phyloP scores from a whole-genome alignment of 2,329 filamentous ascomycete species.

The Fusarium albosuccineum region DNA sequence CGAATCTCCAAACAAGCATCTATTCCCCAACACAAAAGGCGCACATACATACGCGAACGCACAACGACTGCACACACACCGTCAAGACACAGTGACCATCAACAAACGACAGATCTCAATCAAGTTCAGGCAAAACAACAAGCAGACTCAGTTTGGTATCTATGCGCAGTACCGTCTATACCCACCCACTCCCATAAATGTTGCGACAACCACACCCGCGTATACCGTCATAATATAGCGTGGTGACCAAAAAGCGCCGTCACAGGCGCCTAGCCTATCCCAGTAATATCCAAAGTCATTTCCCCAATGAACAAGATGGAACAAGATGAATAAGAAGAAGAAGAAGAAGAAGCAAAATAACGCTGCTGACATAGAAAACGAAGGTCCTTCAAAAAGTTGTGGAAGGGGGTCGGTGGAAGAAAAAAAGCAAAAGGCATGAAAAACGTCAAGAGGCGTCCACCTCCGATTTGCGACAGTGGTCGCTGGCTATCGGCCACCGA shows the following conservation, averaged over 20 bases:
- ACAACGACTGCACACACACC: too few relatives aligned
- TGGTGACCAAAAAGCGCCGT: constrained; percentile 29
- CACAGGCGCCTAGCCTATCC: constrained; percentile 27
- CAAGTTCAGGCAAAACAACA: constrained; percentile 15
- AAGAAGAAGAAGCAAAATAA: constrained; percentile 12
- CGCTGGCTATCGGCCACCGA: constrained; percentile 41
- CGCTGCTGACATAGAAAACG: constrained; percentile 29
- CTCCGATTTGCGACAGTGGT: constrained; percentile 5
- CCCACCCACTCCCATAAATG: constrained; percentile 34
- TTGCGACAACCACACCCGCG: constrained; percentile 21
- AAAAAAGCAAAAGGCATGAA: constrained; percentile 19
- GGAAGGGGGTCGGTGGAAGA: constrained; percentile 12
- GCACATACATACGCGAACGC: neutral
- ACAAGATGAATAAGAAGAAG: constrained; percentile 4
- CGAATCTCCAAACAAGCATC: too few relatives aligned
- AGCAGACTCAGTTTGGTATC: constrained; percentile 46
- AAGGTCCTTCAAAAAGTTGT: constrained; percentile 14
- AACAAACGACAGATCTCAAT: constrained; percentile 6
- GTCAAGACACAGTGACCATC: neutral
- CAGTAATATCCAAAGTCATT: constrained; percentile 23
- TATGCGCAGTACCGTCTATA: constrained; percentile 48
- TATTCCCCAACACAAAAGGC: too few relatives aligned
- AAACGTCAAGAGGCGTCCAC: constrained; percentile 15
- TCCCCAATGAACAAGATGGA: constrained; percentile 8
- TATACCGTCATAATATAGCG: constrained; percentile 23